These are phyloP conservation scores for Parathielavia appendiculata DNA, from an alignment of 495 filamentous ascomycete genomes.

Conservation along the genomic window DNA sequence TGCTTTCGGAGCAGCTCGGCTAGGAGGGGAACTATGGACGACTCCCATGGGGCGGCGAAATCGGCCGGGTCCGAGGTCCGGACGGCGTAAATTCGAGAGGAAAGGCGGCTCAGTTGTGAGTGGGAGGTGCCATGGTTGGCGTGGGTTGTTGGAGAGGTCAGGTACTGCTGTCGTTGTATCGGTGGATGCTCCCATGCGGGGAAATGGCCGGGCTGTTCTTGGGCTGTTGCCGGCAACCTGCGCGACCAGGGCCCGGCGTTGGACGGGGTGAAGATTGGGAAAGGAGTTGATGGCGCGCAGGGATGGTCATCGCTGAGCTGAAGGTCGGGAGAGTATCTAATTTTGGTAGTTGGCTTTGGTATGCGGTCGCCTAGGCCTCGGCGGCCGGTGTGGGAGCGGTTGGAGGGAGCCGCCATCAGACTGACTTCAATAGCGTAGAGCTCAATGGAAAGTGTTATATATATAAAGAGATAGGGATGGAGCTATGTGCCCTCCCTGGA, in stretches of 20 bases:
- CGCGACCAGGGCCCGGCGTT: conserved; percentile 1
- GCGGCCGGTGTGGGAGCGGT: not conserved
- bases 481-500: no score
- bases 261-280: not conserved
- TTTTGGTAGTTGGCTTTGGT: not conserved
- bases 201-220: not conserved
- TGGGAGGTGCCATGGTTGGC: not conserved
- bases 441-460: not conserved
- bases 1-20: conserved; percentile 2
- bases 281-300: not conserved
- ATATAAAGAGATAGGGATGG: not conserved
- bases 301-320: conserved; percentile 3
- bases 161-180: not conserved
- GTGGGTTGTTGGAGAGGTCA: not conserved
- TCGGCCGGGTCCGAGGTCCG: conserved; percentile 6
- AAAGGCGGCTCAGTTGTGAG: not conserved
- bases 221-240: not conserved
- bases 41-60: conserved; percentile 15
- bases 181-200: not conserved
- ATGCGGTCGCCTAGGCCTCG: not conserved
- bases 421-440: not conserved
- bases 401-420: not conserved
- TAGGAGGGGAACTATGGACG: not conserved
- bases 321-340: conserved; percentile 2
- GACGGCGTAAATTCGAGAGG: not conserved